Conservation (phyloP, 1,284 basidiomycete genomes). For the Ustilago curta region DNA sequence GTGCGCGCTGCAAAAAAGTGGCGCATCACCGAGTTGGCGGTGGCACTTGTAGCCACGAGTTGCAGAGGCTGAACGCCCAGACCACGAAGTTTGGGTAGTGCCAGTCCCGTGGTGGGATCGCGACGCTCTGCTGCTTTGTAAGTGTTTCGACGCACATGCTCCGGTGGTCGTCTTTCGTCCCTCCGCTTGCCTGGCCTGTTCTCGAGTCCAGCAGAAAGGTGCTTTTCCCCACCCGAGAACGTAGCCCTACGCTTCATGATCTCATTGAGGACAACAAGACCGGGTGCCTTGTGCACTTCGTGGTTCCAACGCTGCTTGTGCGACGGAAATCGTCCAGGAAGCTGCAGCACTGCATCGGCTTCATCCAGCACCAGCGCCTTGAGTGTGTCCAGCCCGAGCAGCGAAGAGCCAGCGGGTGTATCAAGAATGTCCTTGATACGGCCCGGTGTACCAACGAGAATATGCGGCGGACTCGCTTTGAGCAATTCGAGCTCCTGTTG, state of each 20-base stretch:
- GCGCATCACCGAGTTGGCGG: slow-evolving; percentile 66
- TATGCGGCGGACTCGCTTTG: slow-evolving; percentile 55
- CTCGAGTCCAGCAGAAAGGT: slow-evolving; percentile 61
- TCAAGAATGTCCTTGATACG: slow-evolving; percentile 60
- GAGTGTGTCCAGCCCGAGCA: slow-evolving; percentile 59
- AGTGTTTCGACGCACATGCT: slow-evolving; percentile 53
- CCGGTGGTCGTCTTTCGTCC: slow-evolving; percentile 56
- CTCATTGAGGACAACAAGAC: slow-evolving; percentile 57
- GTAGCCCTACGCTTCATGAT: slow-evolving; percentile 61
- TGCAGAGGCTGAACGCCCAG: slow-evolving; percentile 57
- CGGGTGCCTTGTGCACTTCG: slow-evolving; percentile 60
- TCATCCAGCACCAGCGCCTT: slow-evolving; percentile 65
- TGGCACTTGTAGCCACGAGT: slow-evolving; percentile 63
- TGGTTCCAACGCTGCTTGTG: slow-evolving; percentile 63
- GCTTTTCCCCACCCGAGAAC: slow-evolving; percentile 58
- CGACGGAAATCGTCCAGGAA: slow-evolving; percentile 64
- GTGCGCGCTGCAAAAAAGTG: slow-evolving; percentile 67
- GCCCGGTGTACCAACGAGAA: slow-evolving; percentile 64
- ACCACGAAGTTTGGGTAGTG: slow-evolving; percentile 35
- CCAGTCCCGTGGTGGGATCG: slow-evolving; percentile 26
- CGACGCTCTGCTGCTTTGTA: slow-evolving; percentile 54
- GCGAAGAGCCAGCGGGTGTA: slow-evolving; percentile 41
- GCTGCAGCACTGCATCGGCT: slow-evolving; percentile 63
- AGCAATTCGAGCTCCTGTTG: slow-evolving; percentile 53
- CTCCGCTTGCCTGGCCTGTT: slow-evolving; percentile 36